A percentile compares a stretch with the other conserved stretches of the same genome.
phyloP scores from a whole-genome alignment of 192 early-diverging fungal genomes.

The Coemansia sp. region DNA sequence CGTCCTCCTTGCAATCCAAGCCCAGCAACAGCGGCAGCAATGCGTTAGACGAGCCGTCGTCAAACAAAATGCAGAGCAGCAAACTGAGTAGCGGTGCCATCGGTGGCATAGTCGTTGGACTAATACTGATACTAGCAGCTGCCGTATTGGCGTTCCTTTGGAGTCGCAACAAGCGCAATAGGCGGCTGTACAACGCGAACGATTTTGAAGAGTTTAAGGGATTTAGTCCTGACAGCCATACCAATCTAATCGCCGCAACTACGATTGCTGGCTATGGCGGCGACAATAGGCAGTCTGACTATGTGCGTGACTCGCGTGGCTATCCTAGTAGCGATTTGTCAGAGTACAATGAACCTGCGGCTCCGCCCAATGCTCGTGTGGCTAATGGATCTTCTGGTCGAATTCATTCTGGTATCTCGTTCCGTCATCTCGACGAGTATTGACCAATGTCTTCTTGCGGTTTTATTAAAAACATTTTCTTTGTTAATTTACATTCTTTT shows the following conservation, averaged over 20 bases:
- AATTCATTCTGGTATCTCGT: not conserved
- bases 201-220: slow-evolving; percentile 33
- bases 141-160: slow-evolving; percentile 22
- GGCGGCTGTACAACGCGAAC: slow-evolving; percentile 24
- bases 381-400: not conserved
- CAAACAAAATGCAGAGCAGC: not conserved
- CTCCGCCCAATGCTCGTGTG: slow-evolving; percentile 5
- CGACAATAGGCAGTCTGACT: not conserved
- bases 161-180: slow-evolving; percentile 27
- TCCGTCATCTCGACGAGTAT: slow-evolving; percentile 6
- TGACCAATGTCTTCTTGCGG: not conserved
- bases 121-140: not conserved
- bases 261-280: slow-evolving; percentile 11
- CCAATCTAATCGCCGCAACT: slow-evolving; percentile 5
- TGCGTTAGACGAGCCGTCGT: not conserved
- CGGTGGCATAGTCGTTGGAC: slow-evolving; percentile 19
- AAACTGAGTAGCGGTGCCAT: slow-evolving; percentile 31
- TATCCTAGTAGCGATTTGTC: slow-evolving; percentile 7
- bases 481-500: not conserved
- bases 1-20: not conserved
- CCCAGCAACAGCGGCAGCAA: not conserved
- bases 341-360: not conserved
- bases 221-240: slow-evolving; percentile 31
- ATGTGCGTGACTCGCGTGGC: not conserved
- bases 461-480: not conserved